Percentiles rank a stretch among this genome's conserved stretches.
Conservation (phyloP, 2,329 filamentous ascomycete genomes). For the Ceratocystis albifundus region DNA sequence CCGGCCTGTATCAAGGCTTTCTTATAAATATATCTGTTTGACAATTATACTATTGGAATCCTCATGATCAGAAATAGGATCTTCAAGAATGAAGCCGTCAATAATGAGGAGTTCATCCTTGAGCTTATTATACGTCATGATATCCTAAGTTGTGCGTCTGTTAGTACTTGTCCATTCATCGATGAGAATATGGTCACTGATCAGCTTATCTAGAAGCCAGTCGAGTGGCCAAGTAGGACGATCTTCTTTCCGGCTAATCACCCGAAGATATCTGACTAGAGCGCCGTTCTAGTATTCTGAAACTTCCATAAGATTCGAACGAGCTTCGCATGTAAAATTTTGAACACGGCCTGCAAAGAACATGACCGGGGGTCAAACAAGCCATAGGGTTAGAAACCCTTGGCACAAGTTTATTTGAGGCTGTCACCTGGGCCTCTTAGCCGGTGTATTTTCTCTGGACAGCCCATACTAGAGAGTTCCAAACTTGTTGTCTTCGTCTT, state of each 20-base stretch:
- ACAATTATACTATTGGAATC: conserved; percentile 38
- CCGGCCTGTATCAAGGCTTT: too few relatives aligned
- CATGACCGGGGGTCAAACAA: too few relatives aligned
- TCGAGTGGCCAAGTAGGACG: conserved; percentile 48
- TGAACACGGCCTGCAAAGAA: conserved; percentile 33
- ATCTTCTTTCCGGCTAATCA: conserved; percentile 40
- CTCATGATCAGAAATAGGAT: conserved; percentile 67
- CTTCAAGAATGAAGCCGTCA: conserved; percentile 70
- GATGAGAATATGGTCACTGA: background rate
- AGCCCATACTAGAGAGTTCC: too few relatives aligned
- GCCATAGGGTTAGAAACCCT: too few relatives aligned
- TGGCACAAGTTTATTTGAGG: too few relatives aligned
- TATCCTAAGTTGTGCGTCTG: conserved; percentile 35
- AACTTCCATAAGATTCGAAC: conserved; percentile 42
- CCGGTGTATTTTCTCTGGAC: too few relatives aligned
- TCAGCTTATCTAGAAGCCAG: conserved; percentile 41
- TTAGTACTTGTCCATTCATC: background rate
- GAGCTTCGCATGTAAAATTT: conserved; percentile 45
- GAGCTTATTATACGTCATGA: conserved; percentile 43
- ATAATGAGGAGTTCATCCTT: conserved; percentile 40
- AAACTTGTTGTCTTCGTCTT: too few relatives aligned
- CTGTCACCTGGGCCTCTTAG: too few relatives aligned
- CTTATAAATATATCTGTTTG: background rate
- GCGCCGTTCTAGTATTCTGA: conserved; percentile 37
- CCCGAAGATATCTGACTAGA: conserved; percentile 42